Evolutionary conservation across 2,329 filamentous ascomycete species (phyloP).

Genomic region (Colletotrichum destructivum): DNA sequence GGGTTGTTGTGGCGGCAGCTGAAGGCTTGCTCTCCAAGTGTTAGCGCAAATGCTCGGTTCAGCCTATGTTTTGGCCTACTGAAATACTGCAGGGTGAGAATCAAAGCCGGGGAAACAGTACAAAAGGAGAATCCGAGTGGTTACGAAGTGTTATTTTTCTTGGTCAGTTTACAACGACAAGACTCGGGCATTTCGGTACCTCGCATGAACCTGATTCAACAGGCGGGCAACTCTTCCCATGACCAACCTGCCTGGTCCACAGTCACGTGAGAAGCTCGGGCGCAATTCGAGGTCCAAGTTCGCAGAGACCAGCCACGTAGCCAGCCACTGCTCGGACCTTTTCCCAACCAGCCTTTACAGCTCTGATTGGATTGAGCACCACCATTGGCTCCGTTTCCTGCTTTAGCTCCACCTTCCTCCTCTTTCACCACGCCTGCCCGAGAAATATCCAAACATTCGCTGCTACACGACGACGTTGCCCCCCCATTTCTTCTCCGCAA

Average conservation of each 20-base stretch:
- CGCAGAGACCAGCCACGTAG: not conserved
- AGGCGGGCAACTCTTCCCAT: not conserved
- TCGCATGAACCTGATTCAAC: slow-evolving; percentile 6
- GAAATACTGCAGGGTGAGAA: not conserved
- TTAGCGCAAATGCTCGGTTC: slow-evolving; percentile 10
- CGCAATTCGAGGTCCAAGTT: not conserved
- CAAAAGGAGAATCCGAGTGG: too few species aligned
- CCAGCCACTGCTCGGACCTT: slow-evolving; percentile 17
- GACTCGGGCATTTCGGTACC: slow-evolving; percentile 6
- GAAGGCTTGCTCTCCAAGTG: not conserved
- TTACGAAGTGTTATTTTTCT: too few species aligned
- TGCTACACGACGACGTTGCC: slow-evolving; percentile 6
- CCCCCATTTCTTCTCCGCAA: slow-evolving; percentile 18
- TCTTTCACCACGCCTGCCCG: slow-evolving; percentile 30
- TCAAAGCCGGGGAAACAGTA: not conserved
- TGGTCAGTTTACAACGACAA: not conserved
- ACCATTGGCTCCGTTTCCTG: slow-evolving; percentile 31
- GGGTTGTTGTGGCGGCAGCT: slow-evolving; percentile 12
- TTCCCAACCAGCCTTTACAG: slow-evolving; percentile 18
- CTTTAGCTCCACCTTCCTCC: slow-evolving; percentile 35
- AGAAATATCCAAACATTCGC: slow-evolving; percentile 41
- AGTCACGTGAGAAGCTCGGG: slow-evolving; percentile 22
- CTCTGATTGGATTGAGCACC: slow-evolving; percentile 39
- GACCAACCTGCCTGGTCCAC: not conserved
- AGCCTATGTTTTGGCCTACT: not conserved